phyloP scores from a whole-genome alignment of 163 green algal species.

The Scenedesmus sp. region DNA sequence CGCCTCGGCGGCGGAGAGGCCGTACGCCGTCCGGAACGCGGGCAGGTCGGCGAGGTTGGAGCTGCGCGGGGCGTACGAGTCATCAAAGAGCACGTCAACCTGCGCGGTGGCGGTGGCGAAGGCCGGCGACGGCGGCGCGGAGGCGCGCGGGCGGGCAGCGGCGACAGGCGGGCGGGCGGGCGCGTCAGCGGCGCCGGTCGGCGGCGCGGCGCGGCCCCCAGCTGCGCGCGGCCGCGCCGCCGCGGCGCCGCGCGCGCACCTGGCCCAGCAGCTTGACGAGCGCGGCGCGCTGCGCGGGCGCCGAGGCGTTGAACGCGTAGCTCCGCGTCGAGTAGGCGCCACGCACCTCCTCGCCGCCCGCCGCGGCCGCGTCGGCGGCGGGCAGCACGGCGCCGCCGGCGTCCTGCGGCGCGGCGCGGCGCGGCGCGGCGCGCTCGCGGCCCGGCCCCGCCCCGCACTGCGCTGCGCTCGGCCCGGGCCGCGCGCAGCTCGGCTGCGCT shows the following conservation, averaged over 20 bases:
- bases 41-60: slow-evolving; percentile 18
- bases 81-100: slow-evolving; percentile 79
- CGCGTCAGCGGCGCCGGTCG: too few species aligned
- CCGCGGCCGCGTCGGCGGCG: not conserved
- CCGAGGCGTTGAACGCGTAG: slow-evolving; percentile 21
- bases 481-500: too few species aligned
- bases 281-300: slow-evolving; percentile 8
- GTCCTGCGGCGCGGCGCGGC: too few species aligned
- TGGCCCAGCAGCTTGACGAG: slow-evolving; percentile 19
- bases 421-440: too few species aligned
- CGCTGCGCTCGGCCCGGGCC: too few species aligned
- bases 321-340: not conserved
- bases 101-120: slow-evolving; percentile 20
- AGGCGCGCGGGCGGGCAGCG: too few species aligned
- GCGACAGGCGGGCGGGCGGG: too few species aligned
- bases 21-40: not conserved
- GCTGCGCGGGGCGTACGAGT: slow-evolving; percentile 63
- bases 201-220: too few species aligned
- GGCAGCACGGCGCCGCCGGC: slow-evolving; percentile 27
- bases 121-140: too few species aligned
- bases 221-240: too few species aligned
- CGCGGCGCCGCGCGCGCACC: slow-evolving; percentile 2
- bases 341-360: not conserved
- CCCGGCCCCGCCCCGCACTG: too few species aligned
- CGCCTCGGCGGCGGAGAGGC: not conserved